These are phyloP conservation scores for Tardiomyces depauwii DNA, from an alignment of 1,139 yeast species.

Conservation along the genomic window DNA sequence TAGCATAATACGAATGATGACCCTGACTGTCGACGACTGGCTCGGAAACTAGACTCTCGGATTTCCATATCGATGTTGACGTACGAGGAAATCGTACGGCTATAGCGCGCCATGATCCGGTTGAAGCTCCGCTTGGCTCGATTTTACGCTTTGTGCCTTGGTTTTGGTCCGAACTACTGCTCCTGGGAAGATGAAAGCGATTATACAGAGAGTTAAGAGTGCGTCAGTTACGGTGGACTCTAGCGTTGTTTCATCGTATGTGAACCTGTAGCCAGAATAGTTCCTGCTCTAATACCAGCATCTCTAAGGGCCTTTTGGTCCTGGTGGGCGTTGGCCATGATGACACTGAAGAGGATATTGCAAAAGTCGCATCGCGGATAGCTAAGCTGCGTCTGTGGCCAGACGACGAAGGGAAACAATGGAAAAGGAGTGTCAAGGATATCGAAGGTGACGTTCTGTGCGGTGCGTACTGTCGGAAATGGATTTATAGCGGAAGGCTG, in stretches of 20 bases:
- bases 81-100: too few relatives aligned
- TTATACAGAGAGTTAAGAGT: slow-evolving; percentile 72
- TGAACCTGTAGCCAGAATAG: too few relatives aligned
- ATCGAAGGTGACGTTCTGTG: slow-evolving; percentile 34
- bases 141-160: too few relatives aligned
- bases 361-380: slow-evolving; percentile 56
- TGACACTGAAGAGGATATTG: slow-evolving; percentile 66
- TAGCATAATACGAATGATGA: background rate
- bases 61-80: too few relatives aligned
- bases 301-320: slow-evolving; percentile 63
- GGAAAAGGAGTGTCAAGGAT: slow-evolving; percentile 50
- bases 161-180: background rate
- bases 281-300: slow-evolving; percentile 53
- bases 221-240: slow-evolving; percentile 82
- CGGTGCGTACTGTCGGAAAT: too few relatives aligned
- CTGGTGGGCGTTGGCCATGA: slow-evolving; percentile 74
- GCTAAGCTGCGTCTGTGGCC: slow-evolving; percentile 62
- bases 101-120: too few relatives aligned
- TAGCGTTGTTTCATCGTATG: slow-evolving; percentile 30
- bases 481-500: too few relatives aligned
- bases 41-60: too few relatives aligned
- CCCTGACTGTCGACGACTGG: too few relatives aligned
- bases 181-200: slow-evolving; percentile 54
- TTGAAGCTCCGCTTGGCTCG: too few relatives aligned
- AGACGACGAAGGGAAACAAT: slow-evolving; percentile 41